phyloP scores from a whole-genome alignment of 257 asterid species.

The Henckelia pumila region DNA sequence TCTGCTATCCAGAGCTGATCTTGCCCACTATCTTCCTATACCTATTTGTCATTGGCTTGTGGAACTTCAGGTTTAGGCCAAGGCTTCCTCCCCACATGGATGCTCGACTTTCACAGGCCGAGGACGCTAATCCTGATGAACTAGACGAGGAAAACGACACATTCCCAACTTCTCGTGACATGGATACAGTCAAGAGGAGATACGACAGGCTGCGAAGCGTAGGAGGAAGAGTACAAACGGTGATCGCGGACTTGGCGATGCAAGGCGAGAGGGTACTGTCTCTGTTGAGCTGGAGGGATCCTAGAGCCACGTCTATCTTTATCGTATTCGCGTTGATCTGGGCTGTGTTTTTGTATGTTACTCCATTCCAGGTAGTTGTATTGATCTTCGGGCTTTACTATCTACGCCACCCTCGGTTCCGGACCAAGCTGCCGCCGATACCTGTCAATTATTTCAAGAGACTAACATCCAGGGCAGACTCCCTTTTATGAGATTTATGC shows the following conservation, averaged over 20 bases:
- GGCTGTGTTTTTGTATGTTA: slow-evolving; percentile 73
- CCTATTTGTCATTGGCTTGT: slow-evolving; percentile 71
- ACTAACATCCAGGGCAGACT: slow-evolving; percentile 74
- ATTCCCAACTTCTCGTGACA: slow-evolving; percentile 58
- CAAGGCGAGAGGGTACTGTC: slow-evolving; percentile 83
- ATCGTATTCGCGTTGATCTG: slow-evolving; percentile 56
- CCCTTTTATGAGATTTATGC: slow-evolving; percentile 51
- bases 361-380: slow-evolving; percentile 76
- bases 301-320: slow-evolving; percentile 75
- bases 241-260: slow-evolving; percentile 77
- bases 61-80: slow-evolving; percentile 75
- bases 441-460: slow-evolving; percentile 92
- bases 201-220: slow-evolving; percentile 66
- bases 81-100: slow-evolving; percentile 85
- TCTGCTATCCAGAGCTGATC: slow-evolving; percentile 75
- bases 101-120: slow-evolving; percentile 77
- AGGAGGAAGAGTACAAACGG: slow-evolving; percentile 75
- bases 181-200: slow-evolving; percentile 63
- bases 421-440: slow-evolving; percentile 71
- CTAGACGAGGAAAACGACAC: slow-evolving; percentile 84
- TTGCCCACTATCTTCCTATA: slow-evolving; percentile 79
- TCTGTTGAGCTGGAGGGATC: slow-evolving; percentile 84
- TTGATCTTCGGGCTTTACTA: slow-evolving; percentile 57
- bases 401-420: slow-evolving; percentile 76
- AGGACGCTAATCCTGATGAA: slow-evolving; percentile 63